Percentiles rank a stretch among this genome's conserved stretches.
Conservation (phyloP, 257 asterid genomes). For the Penstemon eatonii region DNA sequence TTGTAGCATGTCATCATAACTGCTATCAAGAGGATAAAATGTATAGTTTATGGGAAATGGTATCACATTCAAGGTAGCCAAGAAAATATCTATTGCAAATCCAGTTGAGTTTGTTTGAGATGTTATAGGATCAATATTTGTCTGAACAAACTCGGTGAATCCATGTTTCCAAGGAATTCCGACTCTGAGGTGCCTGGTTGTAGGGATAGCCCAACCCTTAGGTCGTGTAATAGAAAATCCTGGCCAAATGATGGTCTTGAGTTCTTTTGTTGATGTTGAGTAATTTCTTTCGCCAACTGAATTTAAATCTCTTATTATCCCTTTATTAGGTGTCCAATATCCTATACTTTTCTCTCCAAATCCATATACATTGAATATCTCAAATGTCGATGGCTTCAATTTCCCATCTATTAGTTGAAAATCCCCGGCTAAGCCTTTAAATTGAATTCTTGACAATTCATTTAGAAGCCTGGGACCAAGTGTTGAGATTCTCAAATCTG, state of each 20-base stretch:
- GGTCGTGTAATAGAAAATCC: slow-evolving; percentile 46
- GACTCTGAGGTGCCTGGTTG: slow-evolving; percentile 31
- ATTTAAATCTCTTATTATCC: slow-evolving; percentile 28
- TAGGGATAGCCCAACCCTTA: slow-evolving; percentile 42
- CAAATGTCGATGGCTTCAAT: slow-evolving; percentile 33
- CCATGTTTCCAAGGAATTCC: slow-evolving; percentile 48
- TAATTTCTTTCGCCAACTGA: neutral
- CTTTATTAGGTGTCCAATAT: slow-evolving; percentile 42
- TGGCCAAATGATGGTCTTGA: slow-evolving; percentile 55
- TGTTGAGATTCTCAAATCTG: slow-evolving; percentile 22
- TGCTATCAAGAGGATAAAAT: slow-evolving; percentile 27
- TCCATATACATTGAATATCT: slow-evolving; percentile 49
- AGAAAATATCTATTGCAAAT: slow-evolving; percentile 53
- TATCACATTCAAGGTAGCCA: slow-evolving; percentile 29
- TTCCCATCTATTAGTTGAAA: slow-evolving; percentile 37
- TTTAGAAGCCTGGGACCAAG: slow-evolving; percentile 37
- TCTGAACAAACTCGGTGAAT: slow-evolving; percentile 43
- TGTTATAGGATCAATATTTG: slow-evolving; percentile 23
- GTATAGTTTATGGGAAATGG: slow-evolving; percentile 38
- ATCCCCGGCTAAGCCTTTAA: slow-evolving; percentile 49
- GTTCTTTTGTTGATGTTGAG: no score
- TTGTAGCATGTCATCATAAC: slow-evolving; percentile 34
- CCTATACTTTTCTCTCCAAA: slow-evolving; percentile 45
- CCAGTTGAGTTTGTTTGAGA: slow-evolving; percentile 49
- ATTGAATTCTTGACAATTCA: slow-evolving; percentile 31